Evolutionary conservation across 352 stramenopile genomes (phyloP).

Genomic region (Globisporangium apiculatum): DNA sequence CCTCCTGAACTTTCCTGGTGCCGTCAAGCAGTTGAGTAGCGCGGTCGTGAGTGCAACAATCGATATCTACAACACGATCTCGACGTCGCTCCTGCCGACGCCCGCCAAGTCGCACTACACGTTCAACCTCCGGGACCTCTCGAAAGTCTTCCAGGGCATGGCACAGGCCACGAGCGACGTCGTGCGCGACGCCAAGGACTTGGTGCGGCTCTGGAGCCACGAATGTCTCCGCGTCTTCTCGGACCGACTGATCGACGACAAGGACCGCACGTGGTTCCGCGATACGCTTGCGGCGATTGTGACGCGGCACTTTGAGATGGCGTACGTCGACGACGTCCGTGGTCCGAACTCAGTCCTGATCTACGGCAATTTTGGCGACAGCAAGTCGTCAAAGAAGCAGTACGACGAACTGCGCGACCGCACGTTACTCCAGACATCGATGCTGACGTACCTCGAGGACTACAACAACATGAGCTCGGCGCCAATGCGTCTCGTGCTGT

Average conservation of each 20-base stretch:
- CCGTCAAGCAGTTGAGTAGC: conserved; percentile 72
- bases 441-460: conserved; percentile 92
- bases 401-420: conserved; percentile 89
- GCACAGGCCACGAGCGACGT: conserved; percentile 72
- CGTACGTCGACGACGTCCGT: conserved; percentile 59
- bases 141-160: conserved; percentile 91
- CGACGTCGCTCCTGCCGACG: conserved; percentile 86
- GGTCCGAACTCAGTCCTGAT: conserved; percentile 68
- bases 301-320: conserved; percentile 68
- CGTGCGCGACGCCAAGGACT: conserved; percentile 78
- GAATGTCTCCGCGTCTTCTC: conserved; percentile 90
- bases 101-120: conserved; percentile 93
- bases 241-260: conserved; percentile 88
- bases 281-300: conserved; percentile 62
- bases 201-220: conserved; percentile 89
- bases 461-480: conserved; percentile 94
- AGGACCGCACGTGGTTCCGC: conserved; percentile 85
- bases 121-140: conserved; percentile 92
- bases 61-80: conserved; percentile 90
- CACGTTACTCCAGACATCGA: conserved; percentile 63
- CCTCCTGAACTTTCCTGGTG: conserved; percentile 64
- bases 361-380: conserved; percentile 88
- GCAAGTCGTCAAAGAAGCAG: conserved; percentile 51
- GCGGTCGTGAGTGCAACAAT: conserved; percentile 84
- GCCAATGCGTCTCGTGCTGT: conserved; percentile 93